phyloP scores from a whole-genome alignment of 352 stramenopile genomes.

The Blastocystis sp. region DNA sequence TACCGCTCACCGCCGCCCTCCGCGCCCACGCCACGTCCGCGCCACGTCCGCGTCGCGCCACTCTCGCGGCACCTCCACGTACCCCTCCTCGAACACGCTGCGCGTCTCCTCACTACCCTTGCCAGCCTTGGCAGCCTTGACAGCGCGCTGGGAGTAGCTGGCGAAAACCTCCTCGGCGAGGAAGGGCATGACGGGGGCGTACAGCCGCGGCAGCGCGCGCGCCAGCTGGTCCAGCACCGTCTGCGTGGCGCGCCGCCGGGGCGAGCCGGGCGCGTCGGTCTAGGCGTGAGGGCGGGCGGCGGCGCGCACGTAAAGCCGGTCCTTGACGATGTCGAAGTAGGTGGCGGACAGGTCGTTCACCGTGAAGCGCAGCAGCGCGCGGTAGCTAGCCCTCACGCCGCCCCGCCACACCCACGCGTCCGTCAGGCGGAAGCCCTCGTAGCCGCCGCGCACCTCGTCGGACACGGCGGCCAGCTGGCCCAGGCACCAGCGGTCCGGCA shows the following conservation, averaged over 20 bases:
- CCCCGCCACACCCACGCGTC: background rate
- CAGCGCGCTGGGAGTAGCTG: background rate
- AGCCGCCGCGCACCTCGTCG: background rate
- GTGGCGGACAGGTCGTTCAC: conserved; percentile 21
- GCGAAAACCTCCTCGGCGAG: conserved; percentile 40
- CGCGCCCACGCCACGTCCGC: background rate
- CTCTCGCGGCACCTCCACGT: background rate
- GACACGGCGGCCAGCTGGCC: background rate
- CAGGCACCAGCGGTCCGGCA: conserved; percentile 23
- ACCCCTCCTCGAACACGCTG: conserved; percentile 26
- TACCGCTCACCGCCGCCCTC: background rate
- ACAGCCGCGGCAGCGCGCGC: background rate
- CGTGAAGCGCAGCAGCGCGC: background rate
- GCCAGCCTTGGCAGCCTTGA: too few species aligned
- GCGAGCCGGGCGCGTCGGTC: background rate
- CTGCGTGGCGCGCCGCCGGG: background rate
- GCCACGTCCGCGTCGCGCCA: conserved; percentile 15
- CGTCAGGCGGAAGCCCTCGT: conserved; percentile 1
- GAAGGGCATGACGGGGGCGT: conserved; percentile 38
- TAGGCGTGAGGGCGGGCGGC: background rate
- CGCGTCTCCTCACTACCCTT: background rate
- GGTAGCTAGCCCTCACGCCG: background rate
- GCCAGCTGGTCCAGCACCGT: conserved; percentile 10
- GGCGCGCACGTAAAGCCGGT: conserved; percentile 32
- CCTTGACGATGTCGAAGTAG: conserved; percentile 66